A percentile compares a stretch with the other conserved stretches of the same genome.
Evolutionary conservation across 371 early-diverging fungal genomes (phyloP).

Genomic region (Encephalitozoon cuniculi): DNA sequence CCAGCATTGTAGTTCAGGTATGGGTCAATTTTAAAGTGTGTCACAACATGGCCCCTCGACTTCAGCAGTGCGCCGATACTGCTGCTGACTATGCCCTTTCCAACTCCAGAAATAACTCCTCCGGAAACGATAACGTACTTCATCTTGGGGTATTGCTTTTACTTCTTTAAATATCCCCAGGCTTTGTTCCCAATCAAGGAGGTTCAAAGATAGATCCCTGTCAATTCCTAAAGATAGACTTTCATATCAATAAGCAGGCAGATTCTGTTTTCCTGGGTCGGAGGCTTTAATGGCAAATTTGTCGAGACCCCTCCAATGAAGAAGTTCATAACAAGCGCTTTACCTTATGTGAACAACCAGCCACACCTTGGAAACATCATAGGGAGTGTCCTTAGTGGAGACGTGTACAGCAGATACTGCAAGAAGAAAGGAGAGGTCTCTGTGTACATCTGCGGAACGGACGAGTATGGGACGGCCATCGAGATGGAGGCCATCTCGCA

Average conservation of each 20-base stretch:
- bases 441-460: conserved; percentile 92
- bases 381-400: conserved; percentile 92
- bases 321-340: conserved; percentile 80
- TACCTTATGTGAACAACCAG: conserved; percentile 98
- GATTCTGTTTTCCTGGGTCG: not conserved
- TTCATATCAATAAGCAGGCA: too few species aligned
- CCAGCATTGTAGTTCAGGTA: conserved; percentile 98
- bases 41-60: conserved; percentile 80
- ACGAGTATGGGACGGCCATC: conserved; percentile 99
- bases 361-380: conserved; percentile 99
- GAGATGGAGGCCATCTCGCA: conserved; percentile 83
- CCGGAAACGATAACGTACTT: conserved; percentile 88
- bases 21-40: conserved; percentile 97
- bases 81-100: conserved; percentile 94
- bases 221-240: too few species aligned
- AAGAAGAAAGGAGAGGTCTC: conserved; percentile 79
- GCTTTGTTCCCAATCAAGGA: too few species aligned
- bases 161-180: not conserved
- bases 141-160: conserved; percentile 21
- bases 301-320: not conserved
- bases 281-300: not conserved
- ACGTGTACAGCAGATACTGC: conserved; percentile 85
- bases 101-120: conserved; percentile 94
- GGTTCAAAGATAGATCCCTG: too few species aligned
- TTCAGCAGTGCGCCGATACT: conserved; percentile 89